Base-by-base conservation (phyloP, 2,329 filamentous ascomycete species). In the Ampelomyces quisqualis region DNA sequence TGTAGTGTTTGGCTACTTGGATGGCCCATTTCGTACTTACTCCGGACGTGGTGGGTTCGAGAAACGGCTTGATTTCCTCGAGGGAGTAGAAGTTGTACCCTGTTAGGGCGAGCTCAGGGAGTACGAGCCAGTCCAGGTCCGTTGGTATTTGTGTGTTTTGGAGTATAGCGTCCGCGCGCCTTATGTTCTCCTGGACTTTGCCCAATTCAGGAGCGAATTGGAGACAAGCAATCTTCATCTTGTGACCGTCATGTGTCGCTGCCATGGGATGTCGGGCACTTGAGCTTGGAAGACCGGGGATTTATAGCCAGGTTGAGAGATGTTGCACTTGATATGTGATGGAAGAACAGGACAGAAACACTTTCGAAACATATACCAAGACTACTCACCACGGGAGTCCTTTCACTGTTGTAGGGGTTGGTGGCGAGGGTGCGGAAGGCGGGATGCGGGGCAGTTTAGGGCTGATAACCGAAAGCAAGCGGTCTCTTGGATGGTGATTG, bases 1-100 rank as follows among this genome's bases (percentile, higher is more conserved):
- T 74, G 56, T 85, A 75, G 52, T 81, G 82, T 15, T 80, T 70
- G 0, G 88, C 87, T 0, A 76, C 79, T 0, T 77, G 80, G 24
- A 80, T 73, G 0, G 86, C 86, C 88, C 87, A 93, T 14, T 84
- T 66, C 0, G 86, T 82, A 5, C 77, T 82, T 38, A 85, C 80
- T 0, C 88, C 88, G 0, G 78, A 73, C 4, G 78, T 77, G 0
- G 79, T 79, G 0, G 74, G 77, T 58, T 93, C 88, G 3, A 91
- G 78, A 52, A 75, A 86, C 0, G 85, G 84, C 1, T 69, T 68
- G 29, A 91, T 89, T 1, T 88, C 76, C 21, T 78, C 70, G 2
- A 88, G 64, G 0, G 82, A 85, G 28, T 78, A 77, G 70, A 90
- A 91, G 62, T 90, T 90, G 71, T 90, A 93, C 20, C 88, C 85